phyloP scores from a whole-genome alignment of 1,284 basidiomycete species.

The Ceratobasidium sp. region DNA sequence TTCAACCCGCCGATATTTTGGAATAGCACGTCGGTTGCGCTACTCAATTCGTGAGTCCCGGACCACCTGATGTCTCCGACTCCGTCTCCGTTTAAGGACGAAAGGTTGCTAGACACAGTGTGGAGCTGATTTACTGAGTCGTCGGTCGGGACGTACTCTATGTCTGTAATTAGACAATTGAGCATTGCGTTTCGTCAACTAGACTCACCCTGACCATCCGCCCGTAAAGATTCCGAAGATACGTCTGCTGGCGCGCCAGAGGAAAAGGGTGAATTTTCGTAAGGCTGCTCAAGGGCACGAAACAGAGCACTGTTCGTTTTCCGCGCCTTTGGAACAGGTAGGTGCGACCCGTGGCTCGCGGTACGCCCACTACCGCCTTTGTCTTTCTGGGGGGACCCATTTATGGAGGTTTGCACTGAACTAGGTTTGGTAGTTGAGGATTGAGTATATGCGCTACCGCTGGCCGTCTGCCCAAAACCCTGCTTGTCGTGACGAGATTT shows the following conservation, averaged over 20 bases:
- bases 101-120: constrained; percentile 25
- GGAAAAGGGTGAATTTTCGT: constrained; percentile 8
- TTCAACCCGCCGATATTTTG: constrained; percentile 14
- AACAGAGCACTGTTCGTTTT: constrained; percentile 38
- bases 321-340: constrained; percentile 15
- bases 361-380: not conserved
- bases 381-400: not conserved
- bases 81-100: constrained; percentile 21
- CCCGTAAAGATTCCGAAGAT: not conserved
- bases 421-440: not conserved
- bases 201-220: not conserved
- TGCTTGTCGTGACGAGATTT: not conserved
- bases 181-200: not conserved
- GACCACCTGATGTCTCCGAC: constrained; percentile 35
- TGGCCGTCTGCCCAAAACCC: not conserved
- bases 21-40: constrained; percentile 9
- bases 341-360: not conserved
- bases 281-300: constrained; percentile 36
- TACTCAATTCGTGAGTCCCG: constrained; percentile 6
- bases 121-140: not conserved
- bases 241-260: not conserved
- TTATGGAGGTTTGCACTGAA: not conserved
- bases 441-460: not conserved
- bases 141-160: not conserved
- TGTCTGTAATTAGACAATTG: not conserved